Conservation (phyloP, 345 rosid genomes). For the Durio zibethinus region DNA sequence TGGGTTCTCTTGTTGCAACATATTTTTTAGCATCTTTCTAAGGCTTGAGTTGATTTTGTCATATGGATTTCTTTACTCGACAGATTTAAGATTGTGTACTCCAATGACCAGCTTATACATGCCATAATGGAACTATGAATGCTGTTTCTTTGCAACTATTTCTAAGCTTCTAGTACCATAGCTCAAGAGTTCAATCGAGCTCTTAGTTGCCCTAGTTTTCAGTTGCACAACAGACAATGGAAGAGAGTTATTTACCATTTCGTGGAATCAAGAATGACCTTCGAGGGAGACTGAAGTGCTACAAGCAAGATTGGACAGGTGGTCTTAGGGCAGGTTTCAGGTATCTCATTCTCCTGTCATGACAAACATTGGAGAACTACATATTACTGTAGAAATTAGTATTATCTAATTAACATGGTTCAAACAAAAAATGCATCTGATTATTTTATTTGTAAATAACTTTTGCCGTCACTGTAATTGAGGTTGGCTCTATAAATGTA, state of each 20-base stretch:
- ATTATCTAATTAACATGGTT: background rate
- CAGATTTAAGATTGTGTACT: conserved; percentile 18
- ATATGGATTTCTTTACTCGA: background rate
- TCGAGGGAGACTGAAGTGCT: conserved; percentile 69
- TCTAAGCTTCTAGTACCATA: conserved; percentile 1
- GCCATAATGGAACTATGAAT: background rate
- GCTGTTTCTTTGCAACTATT: conserved; percentile 14
- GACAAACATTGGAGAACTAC: background rate
- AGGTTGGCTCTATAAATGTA: conserved; percentile 7
- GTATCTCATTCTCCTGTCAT: conserved; percentile 30
- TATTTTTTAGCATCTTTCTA: background rate
- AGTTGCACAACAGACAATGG: conserved; percentile 38
- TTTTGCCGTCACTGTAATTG: background rate
- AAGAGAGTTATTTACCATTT: conserved; percentile 86
- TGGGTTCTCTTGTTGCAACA: background rate
- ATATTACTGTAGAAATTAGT: background rate
- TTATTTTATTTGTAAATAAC: background rate
- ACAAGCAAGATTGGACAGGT: conserved; percentile 91
- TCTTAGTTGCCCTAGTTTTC: background rate
- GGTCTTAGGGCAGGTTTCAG: conserved; percentile 80
- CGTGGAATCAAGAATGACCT: conserved; percentile 83
- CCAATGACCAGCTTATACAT: conserved; percentile 10
- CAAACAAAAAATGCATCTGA: conserved; percentile 2
- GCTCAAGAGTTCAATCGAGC: conserved; percentile 18
- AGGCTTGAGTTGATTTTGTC: conserved; percentile 12